Evolutionary conservation across 1,284 basidiomycete species (phyloP).

Genomic region (Gastroboletus turbinatus): DNA sequence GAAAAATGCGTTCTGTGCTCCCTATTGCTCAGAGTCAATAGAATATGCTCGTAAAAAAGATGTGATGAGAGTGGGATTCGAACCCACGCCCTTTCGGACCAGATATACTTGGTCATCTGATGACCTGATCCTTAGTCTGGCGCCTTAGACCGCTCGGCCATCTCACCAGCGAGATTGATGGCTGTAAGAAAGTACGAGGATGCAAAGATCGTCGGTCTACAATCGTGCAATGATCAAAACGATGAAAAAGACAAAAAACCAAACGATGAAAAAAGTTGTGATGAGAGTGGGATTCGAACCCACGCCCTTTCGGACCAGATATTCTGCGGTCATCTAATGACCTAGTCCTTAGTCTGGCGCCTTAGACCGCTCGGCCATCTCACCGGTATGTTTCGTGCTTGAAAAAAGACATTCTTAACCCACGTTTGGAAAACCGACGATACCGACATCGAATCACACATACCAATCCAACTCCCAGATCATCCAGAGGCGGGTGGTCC

Average conservation of each 20-base stretch:
- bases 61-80: constrained; percentile 60
- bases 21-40: too few species aligned
- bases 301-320: constrained; percentile 65
- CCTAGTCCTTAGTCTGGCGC: constrained; percentile 64
- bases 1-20: too few species aligned
- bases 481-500: not conserved
- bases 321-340: constrained; percentile 35
- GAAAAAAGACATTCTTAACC: not conserved
- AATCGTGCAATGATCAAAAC: too few species aligned
- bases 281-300: constrained; percentile 58
- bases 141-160: constrained; percentile 62
- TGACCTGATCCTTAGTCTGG: constrained; percentile 57
- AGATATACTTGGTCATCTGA: constrained; percentile 41
- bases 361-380: constrained; percentile 56
- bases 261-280: not conserved
- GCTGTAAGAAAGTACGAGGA: too few species aligned
- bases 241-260: too few species aligned
- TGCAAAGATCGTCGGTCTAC: too few species aligned
- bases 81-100: constrained; percentile 67
- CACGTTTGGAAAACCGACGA: not conserved
- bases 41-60: too few species aligned
- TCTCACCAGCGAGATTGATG: constrained; percentile 11
- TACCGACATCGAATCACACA: not conserved
- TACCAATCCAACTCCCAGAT: not conserved
- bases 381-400: not conserved